A percentile compares a stretch with the other conserved stretches of the same genome.
Evolutionary conservation across 176 grass and related monocot genomes (phyloP).

Genomic region (Otatea glauca): DNA sequence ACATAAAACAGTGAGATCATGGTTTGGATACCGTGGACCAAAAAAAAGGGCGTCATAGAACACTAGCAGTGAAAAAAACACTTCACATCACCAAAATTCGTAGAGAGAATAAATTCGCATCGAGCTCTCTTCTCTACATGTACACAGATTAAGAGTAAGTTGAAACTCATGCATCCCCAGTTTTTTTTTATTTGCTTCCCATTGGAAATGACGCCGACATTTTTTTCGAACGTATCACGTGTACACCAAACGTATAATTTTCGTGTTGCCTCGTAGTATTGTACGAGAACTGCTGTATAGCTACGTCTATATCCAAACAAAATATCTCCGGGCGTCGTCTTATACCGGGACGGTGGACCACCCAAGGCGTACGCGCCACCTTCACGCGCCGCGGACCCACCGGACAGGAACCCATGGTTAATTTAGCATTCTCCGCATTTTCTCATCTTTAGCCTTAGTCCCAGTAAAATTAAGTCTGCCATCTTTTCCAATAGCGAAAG

Average conservation of each 20-base stretch:
- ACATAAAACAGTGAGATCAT: neutral
- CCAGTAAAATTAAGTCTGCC: no score
- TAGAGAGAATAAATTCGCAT: neutral
- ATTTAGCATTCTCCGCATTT: no score
- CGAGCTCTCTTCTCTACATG: no score
- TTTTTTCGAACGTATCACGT: neutral
- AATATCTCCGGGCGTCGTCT: conserved; percentile 32
- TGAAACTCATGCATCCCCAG: neutral
- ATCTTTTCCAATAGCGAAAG: no score
- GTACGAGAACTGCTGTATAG: neutral
- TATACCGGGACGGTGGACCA: neutral
- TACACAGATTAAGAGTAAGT: no score
- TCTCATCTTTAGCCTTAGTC: no score
- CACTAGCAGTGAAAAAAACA: no score
- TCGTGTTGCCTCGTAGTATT: neutral
- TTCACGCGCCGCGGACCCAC: neutral
- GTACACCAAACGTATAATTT: neutral
- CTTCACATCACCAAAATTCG: neutral
- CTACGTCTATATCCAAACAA: conserved; percentile 2
- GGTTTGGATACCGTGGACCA: neutral
- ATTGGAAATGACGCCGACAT: neutral
- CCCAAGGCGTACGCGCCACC: neutral
- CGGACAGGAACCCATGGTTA: neutral
- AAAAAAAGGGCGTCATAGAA: neutral
- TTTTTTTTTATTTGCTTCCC: neutral